Conservation (phyloP, 225 moss, liverwort and hornwort species). For the Neckera pumila region DNA sequence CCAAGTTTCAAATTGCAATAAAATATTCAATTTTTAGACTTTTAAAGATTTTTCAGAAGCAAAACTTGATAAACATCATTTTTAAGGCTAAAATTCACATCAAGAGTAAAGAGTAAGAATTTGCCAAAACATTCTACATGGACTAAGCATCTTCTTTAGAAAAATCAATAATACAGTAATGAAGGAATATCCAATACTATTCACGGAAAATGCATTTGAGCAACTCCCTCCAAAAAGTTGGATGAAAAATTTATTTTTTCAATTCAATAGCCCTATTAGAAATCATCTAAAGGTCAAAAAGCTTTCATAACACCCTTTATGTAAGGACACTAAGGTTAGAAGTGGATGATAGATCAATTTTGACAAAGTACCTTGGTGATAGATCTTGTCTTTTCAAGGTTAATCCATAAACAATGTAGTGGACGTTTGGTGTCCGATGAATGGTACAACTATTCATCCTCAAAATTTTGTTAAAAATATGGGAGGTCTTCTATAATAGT, state of each 20-base stretch:
- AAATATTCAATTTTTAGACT: background rate
- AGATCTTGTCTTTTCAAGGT: background rate
- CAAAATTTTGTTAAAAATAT: no score
- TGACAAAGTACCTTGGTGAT: background rate
- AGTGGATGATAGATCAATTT: background rate
- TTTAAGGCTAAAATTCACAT: background rate
- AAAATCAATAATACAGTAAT: background rate
- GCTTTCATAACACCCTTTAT: accelerated
- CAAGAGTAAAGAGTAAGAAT: background rate
- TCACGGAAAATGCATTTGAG: background rate
- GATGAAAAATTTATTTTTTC: background rate
- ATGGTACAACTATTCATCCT: no score
- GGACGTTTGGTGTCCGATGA: no score
- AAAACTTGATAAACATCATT: no score
- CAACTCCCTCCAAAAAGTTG: background rate
- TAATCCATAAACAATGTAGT: no score
- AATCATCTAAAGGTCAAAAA: background rate
- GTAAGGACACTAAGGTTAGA: accelerated
- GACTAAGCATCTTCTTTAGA: background rate
- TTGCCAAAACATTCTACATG: background rate
- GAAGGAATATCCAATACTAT: background rate
- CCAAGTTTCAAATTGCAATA: background rate
- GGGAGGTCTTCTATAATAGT: no score
- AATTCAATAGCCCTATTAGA: accelerated
- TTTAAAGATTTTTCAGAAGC: background rate